Percentiles rank a stretch among this genome's conserved stretches.
These are phyloP conservation scores for Letharia columbiana DNA, from an alignment of 495 filamentous ascomycete genomes.

Conservation along the genomic window DNA sequence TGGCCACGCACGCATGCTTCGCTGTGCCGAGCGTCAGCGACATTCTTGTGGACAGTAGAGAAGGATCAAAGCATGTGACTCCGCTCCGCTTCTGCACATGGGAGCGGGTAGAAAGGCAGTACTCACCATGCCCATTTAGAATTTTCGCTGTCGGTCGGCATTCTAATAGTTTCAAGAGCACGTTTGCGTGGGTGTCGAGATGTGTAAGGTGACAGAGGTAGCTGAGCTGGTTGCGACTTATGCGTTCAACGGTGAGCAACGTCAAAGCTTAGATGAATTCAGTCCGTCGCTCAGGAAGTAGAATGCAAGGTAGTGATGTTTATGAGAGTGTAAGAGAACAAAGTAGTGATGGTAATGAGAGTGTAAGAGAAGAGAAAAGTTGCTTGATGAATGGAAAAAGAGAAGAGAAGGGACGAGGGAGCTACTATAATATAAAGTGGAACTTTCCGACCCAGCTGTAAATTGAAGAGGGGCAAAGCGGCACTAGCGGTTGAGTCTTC, in stretches of 20 bases:
- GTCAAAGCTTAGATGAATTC: neutral
- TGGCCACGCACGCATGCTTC: slow-evolving; percentile 81
- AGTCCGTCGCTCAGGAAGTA: neutral
- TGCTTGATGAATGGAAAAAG: no score
- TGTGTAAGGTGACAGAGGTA: neutral
- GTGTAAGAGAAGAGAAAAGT: neutral
- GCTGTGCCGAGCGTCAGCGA: slow-evolving; percentile 35
- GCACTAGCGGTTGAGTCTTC: no score
- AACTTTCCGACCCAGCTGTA: no score
- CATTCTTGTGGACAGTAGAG: neutral
- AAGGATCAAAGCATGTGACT: neutral
- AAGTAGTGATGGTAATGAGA: no score
- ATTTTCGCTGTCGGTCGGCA: slow-evolving; percentile 43
- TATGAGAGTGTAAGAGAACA: no score
- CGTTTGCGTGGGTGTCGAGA: neutral
- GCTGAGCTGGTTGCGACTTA: neutral
- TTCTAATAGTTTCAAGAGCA: slow-evolving; percentile 14
- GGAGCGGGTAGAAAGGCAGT: neutral
- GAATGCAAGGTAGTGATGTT: neutral
- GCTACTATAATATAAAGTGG: no score
- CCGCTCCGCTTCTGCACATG: neutral
- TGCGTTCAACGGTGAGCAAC: neutral
- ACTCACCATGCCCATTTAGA: slow-evolving; percentile 47
- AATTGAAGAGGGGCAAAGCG: no score
- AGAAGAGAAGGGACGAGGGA: no score